Evolutionary conservation across 2,329 filamentous ascomycete species (phyloP), one percentile per base, ranked within the genome.

Genomic region (Akanthomyces dipterigenus): DNA sequence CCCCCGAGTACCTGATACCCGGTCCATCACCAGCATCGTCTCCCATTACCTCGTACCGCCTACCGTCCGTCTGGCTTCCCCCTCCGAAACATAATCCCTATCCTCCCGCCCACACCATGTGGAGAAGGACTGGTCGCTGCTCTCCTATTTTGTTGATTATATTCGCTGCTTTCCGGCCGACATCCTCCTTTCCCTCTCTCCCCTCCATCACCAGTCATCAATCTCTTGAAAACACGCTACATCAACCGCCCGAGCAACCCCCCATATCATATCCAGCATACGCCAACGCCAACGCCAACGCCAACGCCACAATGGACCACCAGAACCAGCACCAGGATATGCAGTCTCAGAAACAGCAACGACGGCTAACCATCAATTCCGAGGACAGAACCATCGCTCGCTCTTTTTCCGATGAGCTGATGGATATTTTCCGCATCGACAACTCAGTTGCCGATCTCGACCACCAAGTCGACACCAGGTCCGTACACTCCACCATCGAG

Each of bases 391-490:
- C 90, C 64, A 87, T 96, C 75, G 93, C 92, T 59, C 88, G 86
- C 68, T 91, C 89, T 71, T 96, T 97, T 77, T 93, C 91, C 63
- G 81, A 86, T 49, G 90, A 93, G 73, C 81, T 97, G 64, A 89
- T 93, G 79, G 88, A 91, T 72, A 88, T 96, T 68, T 97, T 97
- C 79, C 88, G 89, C 70, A 87, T 97, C 71, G 90, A 95, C 68
- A 88, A 87, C 74, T 88, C 88, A 67, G 72, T 95, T 62, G 85
- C 88, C 70, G 83, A 88, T 64, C 82, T 96, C 40, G 85, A 89
- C 70, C 82, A 88, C 72, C 85, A 89, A 67, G 85, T 96, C 63
- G 84, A 91, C 72, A 84, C 91, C 75, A 93, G 93, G 93, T 97
- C 79, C 71, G 87, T 77, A 20, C 20, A 14, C 2, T 46, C 51